A percentile compares a stretch with the other conserved stretches of the same genome.
These are phyloP conservation scores for Spathaspora gorwiae DNA, from an alignment of 805 yeast species.

Conservation along the genomic window DNA sequence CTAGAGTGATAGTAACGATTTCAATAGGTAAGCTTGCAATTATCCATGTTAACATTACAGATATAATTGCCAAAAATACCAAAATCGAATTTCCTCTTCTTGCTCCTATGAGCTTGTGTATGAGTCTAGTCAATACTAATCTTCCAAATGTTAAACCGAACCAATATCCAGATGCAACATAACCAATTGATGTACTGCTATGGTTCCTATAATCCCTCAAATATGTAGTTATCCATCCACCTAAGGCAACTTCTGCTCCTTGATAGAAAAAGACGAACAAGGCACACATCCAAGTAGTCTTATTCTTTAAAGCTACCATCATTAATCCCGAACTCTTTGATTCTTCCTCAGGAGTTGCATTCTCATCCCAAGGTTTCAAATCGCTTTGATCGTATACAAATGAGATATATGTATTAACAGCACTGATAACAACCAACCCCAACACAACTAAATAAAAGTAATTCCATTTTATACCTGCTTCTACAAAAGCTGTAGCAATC, in stretches of 20 bases:
- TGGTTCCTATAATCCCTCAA: constrained; percentile 47
- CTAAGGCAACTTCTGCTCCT: constrained; percentile 66
- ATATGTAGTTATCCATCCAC: constrained; percentile 68
- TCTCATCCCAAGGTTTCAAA: constrained; percentile 30
- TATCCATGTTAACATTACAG: constrained; percentile 44
- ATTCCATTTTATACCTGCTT: constrained; percentile 50
- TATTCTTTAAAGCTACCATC: constrained; percentile 35
- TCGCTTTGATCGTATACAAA: constrained; percentile 50
- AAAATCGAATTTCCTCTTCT: constrained; percentile 40
- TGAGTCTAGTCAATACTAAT: constrained; percentile 40
- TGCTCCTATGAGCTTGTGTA: constrained; percentile 39
- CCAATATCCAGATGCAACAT: constrained; percentile 69
- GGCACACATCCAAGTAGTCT: constrained; percentile 46
- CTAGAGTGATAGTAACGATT: constrained; percentile 43
- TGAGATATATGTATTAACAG: constrained; percentile 32
- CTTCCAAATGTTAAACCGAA: constrained; percentile 66
- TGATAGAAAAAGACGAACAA: constrained; percentile 56
- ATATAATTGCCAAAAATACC: constrained; percentile 27
- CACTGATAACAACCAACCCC: constrained; percentile 31
- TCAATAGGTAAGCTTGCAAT: constrained; percentile 41
- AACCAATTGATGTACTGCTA: constrained; percentile 46
- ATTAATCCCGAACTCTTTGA: constrained; percentile 15
- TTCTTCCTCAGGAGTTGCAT: constrained; percentile 3
- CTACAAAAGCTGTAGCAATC: constrained; percentile 52
- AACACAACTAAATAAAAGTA: constrained; percentile 47